Evolutionary conservation across 805 yeast genomes (phyloP), one percentile per base, ranked within the genome.

Genomic region (Ogataea populi-albae): DNA sequence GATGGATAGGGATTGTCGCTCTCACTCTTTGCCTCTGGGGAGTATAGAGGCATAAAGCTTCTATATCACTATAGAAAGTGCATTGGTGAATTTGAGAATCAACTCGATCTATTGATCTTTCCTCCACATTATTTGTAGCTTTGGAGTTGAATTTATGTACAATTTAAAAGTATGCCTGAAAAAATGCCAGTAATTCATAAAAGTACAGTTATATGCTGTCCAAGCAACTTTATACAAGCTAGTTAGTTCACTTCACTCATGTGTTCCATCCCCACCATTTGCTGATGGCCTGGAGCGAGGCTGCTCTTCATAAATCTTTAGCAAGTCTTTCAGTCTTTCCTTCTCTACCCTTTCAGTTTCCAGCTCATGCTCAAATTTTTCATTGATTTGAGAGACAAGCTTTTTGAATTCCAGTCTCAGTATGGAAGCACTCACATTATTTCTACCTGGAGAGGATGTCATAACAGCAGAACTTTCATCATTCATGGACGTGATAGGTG

Each of bases 361-460:
- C 29, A 83, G 55, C 43, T 81, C 84, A 8, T 62, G 50, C 45
- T 80, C 86, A 49, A 79, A 77, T 38, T 69, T 76, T 30, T 69
- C 73, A 43, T 79, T 85, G 38, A 81, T 73, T 25, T 77, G 79
- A 16, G 69, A 62, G 4, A 82, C 77, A 32, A 81, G 62, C 47
- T 76, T 79, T 57, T 75, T 81, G 62, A 82, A 83, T 56, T 83
- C 88, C 43, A 74, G 68, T 38, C 86, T 65, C 57, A 83, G 62
- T 3, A 81, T 77, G 0, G 79, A 72, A 24, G 74, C 74, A 44
- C 62, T 55, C 6, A 58, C 49, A 25, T 47, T 45, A 17, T 60
- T 61, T 40, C 62, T 50, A 5, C 47, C 34, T 9, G 52, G 45
- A 5, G 54, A 45, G 11, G 46, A 26, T 9, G 45, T 26, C 12